Conservation (phyloP, 306 rosid genomes). For the Ceratonia siliqua region DNA sequence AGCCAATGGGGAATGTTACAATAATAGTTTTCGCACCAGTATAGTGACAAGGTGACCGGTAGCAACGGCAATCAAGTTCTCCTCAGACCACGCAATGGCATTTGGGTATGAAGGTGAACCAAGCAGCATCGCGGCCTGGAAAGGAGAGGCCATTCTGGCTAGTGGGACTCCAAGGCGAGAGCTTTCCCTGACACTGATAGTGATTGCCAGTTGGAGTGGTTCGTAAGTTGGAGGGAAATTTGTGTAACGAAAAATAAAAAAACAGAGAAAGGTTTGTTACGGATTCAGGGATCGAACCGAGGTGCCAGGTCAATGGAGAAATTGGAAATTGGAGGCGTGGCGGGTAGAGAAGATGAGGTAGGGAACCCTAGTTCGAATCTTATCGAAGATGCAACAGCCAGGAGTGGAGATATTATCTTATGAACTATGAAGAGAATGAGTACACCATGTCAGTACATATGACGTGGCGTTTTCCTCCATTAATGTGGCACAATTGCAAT, state of each 20-base stretch:
- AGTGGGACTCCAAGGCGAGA: background rate
- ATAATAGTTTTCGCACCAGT: constrained; percentile 39
- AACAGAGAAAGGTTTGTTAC: background rate
- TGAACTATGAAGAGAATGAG: too few relatives aligned
- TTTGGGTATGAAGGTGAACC: constrained; percentile 68
- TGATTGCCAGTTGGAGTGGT: background rate
- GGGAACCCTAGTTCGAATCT: constrained; percentile 39
- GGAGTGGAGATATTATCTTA: too few relatives aligned
- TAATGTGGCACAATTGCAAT: too few relatives aligned
- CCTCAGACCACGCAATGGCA: constrained; percentile 85
- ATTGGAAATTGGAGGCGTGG: background rate
- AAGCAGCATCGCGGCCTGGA: constrained; percentile 56
- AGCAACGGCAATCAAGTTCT: constrained; percentile 85
- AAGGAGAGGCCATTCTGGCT: constrained; percentile 46
- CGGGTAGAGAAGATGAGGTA: background rate
- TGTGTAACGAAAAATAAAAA: background rate
- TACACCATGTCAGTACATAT: too few relatives aligned
- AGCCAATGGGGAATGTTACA: background rate
- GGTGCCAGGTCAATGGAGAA: too few relatives aligned
- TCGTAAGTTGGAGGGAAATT: constrained; percentile 45
- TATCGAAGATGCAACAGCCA: background rate
- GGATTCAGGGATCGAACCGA: constrained; percentile 19
- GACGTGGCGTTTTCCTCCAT: too few relatives aligned
- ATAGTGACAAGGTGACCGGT: constrained; percentile 80
- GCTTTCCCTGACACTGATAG: background rate